These are phyloP conservation scores for Nicotiana benthamiana DNA, from an alignment of 257 asterid species.

Conservation along the genomic window DNA sequence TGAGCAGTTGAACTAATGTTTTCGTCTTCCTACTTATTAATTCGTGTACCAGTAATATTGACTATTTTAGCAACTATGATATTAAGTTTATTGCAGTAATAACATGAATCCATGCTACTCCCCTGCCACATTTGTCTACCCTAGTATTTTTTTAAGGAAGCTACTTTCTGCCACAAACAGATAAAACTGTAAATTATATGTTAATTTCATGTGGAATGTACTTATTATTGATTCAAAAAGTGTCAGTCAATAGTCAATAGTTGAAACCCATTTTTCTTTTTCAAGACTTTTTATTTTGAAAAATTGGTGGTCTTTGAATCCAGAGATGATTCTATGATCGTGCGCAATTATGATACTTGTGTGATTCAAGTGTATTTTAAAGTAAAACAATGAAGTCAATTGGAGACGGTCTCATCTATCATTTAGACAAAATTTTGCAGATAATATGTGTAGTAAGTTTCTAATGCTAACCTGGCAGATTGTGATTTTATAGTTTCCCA, in stretches of 20 bases:
- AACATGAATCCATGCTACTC: neutral
- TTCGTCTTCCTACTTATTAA: neutral
- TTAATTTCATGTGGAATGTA: neutral
- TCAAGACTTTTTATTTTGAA: neutral
- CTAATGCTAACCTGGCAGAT: too few relatives aligned
- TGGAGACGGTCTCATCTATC: neutral
- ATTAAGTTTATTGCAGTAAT: neutral
- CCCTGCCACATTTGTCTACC: slow-evolving; percentile 1
- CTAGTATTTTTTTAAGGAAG: neutral
- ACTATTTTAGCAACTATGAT: neutral
- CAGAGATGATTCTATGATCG: neutral
- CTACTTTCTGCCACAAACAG: neutral
- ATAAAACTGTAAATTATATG: neutral
- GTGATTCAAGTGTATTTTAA: neutral
- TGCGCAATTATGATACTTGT: neutral
- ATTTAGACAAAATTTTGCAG: neutral
- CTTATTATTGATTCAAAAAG: neutral
- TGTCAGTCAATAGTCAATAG: neutral
- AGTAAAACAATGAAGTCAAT: neutral
- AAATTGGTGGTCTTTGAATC: neutral
- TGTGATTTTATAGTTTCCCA: neutral
- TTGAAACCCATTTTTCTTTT: neutral
- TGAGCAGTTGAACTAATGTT: neutral
- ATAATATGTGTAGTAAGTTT: neutral
- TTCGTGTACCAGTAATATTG: neutral